Evolutionary conservation across 441 rosid species (phyloP), one percentile per base, ranked within the genome.

Genomic region (Kokia cookei): DNA sequence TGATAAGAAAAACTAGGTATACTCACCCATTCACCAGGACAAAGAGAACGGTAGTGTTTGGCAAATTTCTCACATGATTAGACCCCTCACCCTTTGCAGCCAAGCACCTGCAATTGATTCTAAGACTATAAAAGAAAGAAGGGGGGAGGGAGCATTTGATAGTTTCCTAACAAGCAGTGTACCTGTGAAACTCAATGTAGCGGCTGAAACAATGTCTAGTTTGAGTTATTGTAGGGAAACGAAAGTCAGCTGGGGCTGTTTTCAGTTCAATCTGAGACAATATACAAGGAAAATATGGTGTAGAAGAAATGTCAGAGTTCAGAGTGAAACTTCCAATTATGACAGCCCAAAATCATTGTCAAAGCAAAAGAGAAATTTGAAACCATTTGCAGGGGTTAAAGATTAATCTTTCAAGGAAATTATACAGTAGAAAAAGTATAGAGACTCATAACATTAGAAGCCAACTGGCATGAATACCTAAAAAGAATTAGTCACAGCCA

Each of bases 1-100:
- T 13, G 22, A 54, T 48, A 27, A 26, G 24, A 9, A 40, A 63
- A 65, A 29, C 54, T 32, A 72, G 24, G 59, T 6, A 48, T 12
- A 85, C 89, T 73, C 63, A 87, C 95, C 95, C 95, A 88, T 87
- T 90, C 95, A 67, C 87, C 89, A 40, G 91, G 95, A 82, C 91
- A 90, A 60, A 88, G 86, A 17, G 93, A 80, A 2, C 93, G 89
- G 60, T 88, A 90, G 73, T 81, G 88, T 77, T 78, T 85, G 72
- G 93, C 88, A 26, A 87, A 90, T 74, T 77, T 84, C 75, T 85
- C 95, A 54, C 91, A 90, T 82, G 85, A 74, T 73, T 77, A 17
- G 93, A 79, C 40, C 85, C 89, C 73, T 90, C 91, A 47, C 90
- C 95, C 74, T 88, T 90, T 32, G 83, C 89, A 63, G 86, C 73